Percentiles rank a stretch among this genome's conserved stretches.
phyloP scores from a whole-genome alignment of 768 basidiomycete genomes.

The Tulasnella sp. region DNA sequence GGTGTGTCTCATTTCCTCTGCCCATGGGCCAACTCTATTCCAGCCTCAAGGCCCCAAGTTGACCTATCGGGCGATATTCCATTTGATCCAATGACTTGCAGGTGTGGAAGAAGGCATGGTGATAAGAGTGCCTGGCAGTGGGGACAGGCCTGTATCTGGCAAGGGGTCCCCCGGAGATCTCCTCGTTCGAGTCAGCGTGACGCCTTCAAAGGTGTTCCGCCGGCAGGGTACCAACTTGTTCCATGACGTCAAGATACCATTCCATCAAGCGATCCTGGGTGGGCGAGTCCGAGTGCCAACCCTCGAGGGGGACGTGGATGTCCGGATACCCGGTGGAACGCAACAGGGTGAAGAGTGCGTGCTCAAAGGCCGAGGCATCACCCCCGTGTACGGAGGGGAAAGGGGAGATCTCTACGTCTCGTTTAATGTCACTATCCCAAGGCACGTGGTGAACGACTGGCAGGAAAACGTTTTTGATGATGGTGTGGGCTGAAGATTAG shows the following conservation, averaged over 20 bases:
- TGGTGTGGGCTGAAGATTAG: not conserved
- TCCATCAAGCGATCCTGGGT: conserved; percentile 91
- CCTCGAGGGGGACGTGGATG: conserved; percentile 92
- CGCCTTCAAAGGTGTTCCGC: conserved; percentile 79
- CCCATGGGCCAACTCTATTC: not conserved
- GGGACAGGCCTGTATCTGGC: conserved; percentile 81
- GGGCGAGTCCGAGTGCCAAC: conserved; percentile 92
- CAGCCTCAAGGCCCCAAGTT: not conserved
- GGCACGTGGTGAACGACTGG: conserved; percentile 56
- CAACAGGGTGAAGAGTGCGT: conserved; percentile 99
- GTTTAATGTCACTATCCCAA: conserved; percentile 85
- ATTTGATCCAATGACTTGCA: conserved; percentile 42
- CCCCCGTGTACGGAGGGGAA: conserved; percentile 59
- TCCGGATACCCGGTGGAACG: conserved; percentile 88
- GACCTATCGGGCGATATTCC: not conserved
- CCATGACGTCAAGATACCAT: conserved; percentile 85
- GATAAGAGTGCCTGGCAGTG: conserved; percentile 75
- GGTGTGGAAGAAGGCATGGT: conserved; percentile 96
- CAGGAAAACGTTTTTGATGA: not conserved
- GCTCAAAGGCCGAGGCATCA: conserved; percentile 81
- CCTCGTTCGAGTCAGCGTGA: conserved; percentile 81
- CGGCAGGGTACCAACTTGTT: conserved; percentile 92
- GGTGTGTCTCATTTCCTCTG: conserved; percentile 54
- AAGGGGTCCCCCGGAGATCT: conserved; percentile 84
- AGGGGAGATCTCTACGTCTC: conserved; percentile 87